Evolutionary conservation across 139 green algal species (phyloP), one percentile per base, ranked within the genome.

Genomic region (Chlorella sp.): DNA sequence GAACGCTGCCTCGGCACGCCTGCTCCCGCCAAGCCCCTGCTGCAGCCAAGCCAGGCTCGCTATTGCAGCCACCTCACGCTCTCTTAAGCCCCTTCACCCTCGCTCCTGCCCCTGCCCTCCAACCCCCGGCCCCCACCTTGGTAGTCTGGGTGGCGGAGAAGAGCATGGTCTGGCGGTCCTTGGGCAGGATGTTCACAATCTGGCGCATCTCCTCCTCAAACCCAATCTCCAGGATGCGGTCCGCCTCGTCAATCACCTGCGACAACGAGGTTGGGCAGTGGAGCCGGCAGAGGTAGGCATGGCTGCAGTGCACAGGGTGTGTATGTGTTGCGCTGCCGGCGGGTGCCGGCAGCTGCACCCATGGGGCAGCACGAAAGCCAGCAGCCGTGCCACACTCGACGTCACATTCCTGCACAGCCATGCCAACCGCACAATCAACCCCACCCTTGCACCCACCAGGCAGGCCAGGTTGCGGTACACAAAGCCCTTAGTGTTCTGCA

Each of bases 171-270:
- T 99, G 97, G 2, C 97, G 90, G 80, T 99, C 96, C 91, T 96
- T 97, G 40, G 97, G 97, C 87, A 99, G 89, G 38, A 98, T 86
- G 69, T 95, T 96, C 75, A 99, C 90, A 88, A 99, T 99, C 88
- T 98, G 94, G 0, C 94, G 87, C 96, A 99, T 98, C 89, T 99
- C 97, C 91, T 99, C 96, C 92, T 99, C 97, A 89, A 99, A 99
- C 17, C 97, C 97, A 80, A 99, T 98, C 88, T 99, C 96, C 86
- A 99, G 89, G 82, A 99, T 99, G 67, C 97, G 93, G 86, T 99
- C 97, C 5, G 97, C 97, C 92, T 99, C 97, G 83, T 99, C 97
- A 84, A 99, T 98, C 62, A 98, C 81, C 81, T 85, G 81, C 60
- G 5, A 2, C 32, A 32, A 58, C 17, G 3, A 60, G 72, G 19